Conservation (phyloP, 768 basidiomycete species). For the Filobasidium wieringae region DNA sequence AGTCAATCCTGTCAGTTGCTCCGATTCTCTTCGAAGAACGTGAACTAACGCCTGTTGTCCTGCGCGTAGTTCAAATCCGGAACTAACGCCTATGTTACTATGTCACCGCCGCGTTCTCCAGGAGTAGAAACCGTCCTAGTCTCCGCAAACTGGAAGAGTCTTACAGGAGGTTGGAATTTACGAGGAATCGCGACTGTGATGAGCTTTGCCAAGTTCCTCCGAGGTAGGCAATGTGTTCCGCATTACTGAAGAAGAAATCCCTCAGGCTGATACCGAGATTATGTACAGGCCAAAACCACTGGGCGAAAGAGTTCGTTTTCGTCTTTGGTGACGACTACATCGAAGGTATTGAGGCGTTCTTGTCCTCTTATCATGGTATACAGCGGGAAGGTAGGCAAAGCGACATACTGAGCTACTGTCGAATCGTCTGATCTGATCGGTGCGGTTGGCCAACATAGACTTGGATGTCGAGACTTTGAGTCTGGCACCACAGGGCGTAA, state of each 20-base stretch:
- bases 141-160: slow-evolving; percentile 78
- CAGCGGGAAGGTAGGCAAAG: slow-evolving; percentile 51
- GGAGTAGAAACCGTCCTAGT: slow-evolving; percentile 86
- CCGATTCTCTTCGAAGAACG: slow-evolving; percentile 46
- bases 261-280: neutral
- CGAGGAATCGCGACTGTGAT: slow-evolving; percentile 78
- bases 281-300: slow-evolving; percentile 46
- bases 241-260: neutral
- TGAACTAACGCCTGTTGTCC: no score
- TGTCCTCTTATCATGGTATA: slow-evolving; percentile 66
- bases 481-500: slow-evolving; percentile 60
- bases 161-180: slow-evolving; percentile 49
- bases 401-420: no score
- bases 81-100: slow-evolving; percentile 68
- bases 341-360: slow-evolving; percentile 88
- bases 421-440: neutral
- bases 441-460: slow-evolving; percentile 42
- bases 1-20: slow-evolving; percentile 42
- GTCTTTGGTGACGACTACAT: slow-evolving; percentile 77
- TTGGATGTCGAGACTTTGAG: slow-evolving; percentile 53
- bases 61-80: slow-evolving; percentile 43
- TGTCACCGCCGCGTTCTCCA: slow-evolving; percentile 77
- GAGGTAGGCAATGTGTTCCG: slow-evolving; percentile 46
- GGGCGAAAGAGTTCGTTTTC: slow-evolving; percentile 90
- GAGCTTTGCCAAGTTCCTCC: slow-evolving; percentile 69